These are phyloP conservation scores for Trichoderma orchidacearum DNA, from an alignment of 495 filamentous ascomycete species.

Conservation along the genomic window DNA sequence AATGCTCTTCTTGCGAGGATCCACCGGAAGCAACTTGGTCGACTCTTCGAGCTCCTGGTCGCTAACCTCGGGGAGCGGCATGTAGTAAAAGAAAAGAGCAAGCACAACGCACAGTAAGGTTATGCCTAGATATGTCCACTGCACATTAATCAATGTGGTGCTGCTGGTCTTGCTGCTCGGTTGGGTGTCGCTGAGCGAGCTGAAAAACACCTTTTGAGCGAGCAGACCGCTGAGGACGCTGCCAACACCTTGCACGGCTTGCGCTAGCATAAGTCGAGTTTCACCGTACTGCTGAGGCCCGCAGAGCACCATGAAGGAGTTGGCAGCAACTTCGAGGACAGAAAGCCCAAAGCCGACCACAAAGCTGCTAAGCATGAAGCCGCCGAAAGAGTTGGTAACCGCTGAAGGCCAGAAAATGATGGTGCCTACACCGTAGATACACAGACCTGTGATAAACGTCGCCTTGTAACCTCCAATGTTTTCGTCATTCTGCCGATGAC, in stretches of 20 bases:
- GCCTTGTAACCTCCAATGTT: conserved; percentile 17
- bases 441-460: conserved; percentile 52
- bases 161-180: conserved; percentile 4
- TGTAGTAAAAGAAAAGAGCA: conserved; percentile 45
- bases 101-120: conserved; percentile 57
- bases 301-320: conserved; percentile 53
- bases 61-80: conserved; percentile 38
- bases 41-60: conserved; percentile 35
- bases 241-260: conserved; percentile 54
- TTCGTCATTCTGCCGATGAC: conserved; percentile 7
- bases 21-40: conserved; percentile 23
- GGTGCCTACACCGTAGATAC: conserved; percentile 37
- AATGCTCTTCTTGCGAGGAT: conserved; percentile 21
- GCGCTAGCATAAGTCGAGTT: conserved; percentile 49
- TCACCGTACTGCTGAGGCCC: conserved; percentile 35
- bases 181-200: conserved; percentile 3
- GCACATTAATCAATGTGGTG: conserved; percentile 44
- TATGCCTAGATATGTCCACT: conserved; percentile 66
- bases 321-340: conserved; percentile 51
- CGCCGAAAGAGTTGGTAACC: conserved; percentile 19
- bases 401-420: conserved; percentile 41
- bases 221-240: conserved; percentile 53
- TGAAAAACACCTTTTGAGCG: conserved; percentile 56
- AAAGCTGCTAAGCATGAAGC: conserved; percentile 32
- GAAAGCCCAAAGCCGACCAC: conserved; percentile 50